Percentiles rank a stretch among this genome's conserved stretches.
Evolutionary conservation across 139 green algal species (phyloP).

Genomic region (Volvox africanus): DNA sequence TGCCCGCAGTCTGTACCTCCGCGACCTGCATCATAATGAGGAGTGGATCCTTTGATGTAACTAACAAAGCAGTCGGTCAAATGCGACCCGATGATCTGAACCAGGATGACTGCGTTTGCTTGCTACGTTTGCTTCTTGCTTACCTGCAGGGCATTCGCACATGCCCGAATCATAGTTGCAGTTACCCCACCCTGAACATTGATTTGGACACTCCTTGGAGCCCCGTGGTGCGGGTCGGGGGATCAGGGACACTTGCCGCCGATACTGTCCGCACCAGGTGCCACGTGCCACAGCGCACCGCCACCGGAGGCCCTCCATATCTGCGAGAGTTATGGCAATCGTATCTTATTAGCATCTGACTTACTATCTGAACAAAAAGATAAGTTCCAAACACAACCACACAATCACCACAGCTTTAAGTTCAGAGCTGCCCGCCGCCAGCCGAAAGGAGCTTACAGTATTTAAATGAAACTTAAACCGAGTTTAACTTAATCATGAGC

Average conservation of each 20-base stretch:
- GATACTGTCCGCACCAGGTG: slow-evolving; percentile 20
- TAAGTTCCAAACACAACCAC: neutral
- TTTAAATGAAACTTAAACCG: neutral
- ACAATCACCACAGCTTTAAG: neutral
- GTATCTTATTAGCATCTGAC: neutral
- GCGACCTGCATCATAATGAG: slow-evolving; percentile 17
- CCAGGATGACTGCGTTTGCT: no score
- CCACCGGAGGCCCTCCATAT: neutral
- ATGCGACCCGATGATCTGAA: no score
- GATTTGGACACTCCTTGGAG: slow-evolving; percentile 42
- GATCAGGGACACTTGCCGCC: neutral
- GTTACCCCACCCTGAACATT: slow-evolving; percentile 63
- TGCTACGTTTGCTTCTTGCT: no score
- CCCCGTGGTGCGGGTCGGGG: slow-evolving; percentile 2
- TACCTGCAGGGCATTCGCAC: slow-evolving; percentile 63
- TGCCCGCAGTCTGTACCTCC: slow-evolving; percentile 4
- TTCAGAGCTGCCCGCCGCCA: neutral
- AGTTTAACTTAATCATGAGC: neutral
- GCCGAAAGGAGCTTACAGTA: no score
- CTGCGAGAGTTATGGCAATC: neutral
- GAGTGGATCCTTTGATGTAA: neutral
- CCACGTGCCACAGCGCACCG: slow-evolving; percentile 2
- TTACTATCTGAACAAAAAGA: neutral
- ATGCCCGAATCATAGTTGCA: slow-evolving; percentile 67
- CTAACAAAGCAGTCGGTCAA: no score